These are phyloP conservation scores for Fraxinus latifolia DNA, from an alignment of 305 asterid species.

Conservation along the genomic window DNA sequence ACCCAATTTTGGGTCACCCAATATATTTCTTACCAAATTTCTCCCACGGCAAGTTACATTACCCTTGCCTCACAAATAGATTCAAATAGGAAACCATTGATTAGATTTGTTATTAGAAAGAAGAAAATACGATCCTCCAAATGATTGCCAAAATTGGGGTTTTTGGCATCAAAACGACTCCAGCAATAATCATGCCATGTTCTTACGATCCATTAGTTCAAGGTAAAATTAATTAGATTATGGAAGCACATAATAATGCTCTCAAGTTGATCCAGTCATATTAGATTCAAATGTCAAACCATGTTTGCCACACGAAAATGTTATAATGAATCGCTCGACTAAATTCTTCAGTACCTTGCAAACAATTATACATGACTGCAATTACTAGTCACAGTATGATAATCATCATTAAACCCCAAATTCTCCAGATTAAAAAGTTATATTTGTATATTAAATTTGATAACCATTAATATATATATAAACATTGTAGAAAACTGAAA, in stretches of 20 bases:
- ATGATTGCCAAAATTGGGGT: neutral
- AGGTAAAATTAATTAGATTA: neutral
- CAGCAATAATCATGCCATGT: neutral
- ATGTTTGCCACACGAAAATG: neutral
- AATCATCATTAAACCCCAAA: neutral
- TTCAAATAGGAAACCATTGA: neutral
- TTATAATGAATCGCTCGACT: neutral
- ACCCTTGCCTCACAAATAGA: neutral
- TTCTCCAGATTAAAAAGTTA: neutral
- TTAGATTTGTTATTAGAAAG: neutral
- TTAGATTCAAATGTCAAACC: neutral
- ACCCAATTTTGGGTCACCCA: neutral
- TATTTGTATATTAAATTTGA: neutral
- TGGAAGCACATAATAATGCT: neutral
- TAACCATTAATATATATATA: neutral
- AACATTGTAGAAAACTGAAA: neutral
- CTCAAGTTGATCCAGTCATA: neutral
- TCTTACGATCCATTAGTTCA: neutral
- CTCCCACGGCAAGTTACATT: neutral
- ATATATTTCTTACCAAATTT: neutral
- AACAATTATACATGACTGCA: neutral
- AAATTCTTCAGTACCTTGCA: neutral
- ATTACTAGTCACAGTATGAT: slow-evolving; percentile 3
- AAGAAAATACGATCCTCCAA: neutral
- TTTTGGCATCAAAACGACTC: neutral